Base-by-base conservation (phyloP, 768 basidiomycete genomes). In the Termitomyces eurrhizus region DNA sequence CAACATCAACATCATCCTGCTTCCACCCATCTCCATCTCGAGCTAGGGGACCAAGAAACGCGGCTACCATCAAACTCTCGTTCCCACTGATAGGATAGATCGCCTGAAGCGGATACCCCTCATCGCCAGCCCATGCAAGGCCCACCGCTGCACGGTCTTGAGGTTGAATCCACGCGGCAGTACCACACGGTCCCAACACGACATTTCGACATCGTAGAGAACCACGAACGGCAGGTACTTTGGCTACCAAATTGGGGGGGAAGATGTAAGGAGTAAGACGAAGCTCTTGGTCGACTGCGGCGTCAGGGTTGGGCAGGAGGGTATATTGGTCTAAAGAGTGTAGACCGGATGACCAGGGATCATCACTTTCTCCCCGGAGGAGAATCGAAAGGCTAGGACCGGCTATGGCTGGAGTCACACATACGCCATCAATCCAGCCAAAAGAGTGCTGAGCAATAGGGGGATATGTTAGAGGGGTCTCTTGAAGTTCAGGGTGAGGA, bases 341-440 rank as follows among this genome's bases (percentile, higher is more conserved):
- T 1, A 73, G 72, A 35, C 78, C 75, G 0, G 78, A 69, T 12
- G 80, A 70, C 87, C 87, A 88, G 0, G 85, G 85, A 63, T 89
- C 80, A 58, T 84, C 81, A 63, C 77, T 82, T 66, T 86, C 83
- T 36, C 79, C 76, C 21, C 87, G 83, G 16, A 87, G 70, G 9
- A 89, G 76, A 53, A 89, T 76, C 0, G 80, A 79, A 18, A 87
- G 52, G 48, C 21, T 48, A n/a, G 49, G 44, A n/a, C 24, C 9
- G 46, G 57, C 29, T 56, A 63, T 57, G 12, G 58, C 63, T 59
- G 69, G 63, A 1, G 74, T 63, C 2, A 82, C 76, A 2, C 79
- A 79, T 41, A 85, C 75, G 8, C 83, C 82, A 56, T 89, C 88
- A 14, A 87, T 80, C 87, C 87, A 89, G 16, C 87, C 87, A 64